A percentile compares a stretch with the other conserved stretches of the same genome.
Evolutionary conservation across 2,329 filamentous ascomycete species (phyloP).

Genomic region (Pseudogymnoascus sp.): DNA sequence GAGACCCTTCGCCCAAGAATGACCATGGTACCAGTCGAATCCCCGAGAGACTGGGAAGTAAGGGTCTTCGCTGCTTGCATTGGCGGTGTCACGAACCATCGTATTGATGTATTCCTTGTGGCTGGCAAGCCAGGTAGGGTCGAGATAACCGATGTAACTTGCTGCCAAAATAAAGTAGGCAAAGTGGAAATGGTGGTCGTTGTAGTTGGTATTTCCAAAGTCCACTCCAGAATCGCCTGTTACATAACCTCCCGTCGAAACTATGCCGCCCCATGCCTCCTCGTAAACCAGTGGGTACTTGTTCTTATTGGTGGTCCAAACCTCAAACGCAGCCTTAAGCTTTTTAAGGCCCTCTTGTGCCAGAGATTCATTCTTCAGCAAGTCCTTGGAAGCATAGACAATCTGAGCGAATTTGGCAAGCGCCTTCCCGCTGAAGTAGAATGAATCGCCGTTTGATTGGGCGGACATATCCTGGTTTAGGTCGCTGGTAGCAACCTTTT

Average conservation of each 20-base stretch:
- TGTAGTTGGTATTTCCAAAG: conserved; percentile 86
- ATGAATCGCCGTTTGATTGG: conserved; percentile 70
- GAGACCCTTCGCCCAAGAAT: conserved; percentile 83
- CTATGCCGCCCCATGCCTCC: conserved; percentile 68
- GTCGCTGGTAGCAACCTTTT: conserved; percentile 59
- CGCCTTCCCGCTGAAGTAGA: conserved; percentile 88
- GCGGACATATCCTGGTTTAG: conserved; percentile 65
- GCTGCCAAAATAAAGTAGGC: conserved; percentile 87
- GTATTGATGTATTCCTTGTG: conserved; percentile 78
- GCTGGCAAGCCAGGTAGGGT: conserved; percentile 61
- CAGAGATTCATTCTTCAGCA: conserved; percentile 50
- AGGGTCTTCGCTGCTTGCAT: conserved; percentile 60
- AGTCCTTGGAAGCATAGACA: conserved; percentile 55
- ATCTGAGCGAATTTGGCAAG: conserved; percentile 69
- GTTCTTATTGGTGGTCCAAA: conserved; percentile 61
- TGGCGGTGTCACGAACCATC: conserved; percentile 74
- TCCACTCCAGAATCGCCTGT: conserved; percentile 64
- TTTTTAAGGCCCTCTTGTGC: conserved; percentile 50
- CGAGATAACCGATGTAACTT: conserved; percentile 72
- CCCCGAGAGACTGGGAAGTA: conserved; percentile 74
- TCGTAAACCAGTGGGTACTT: conserved; percentile 59
- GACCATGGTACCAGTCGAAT: conserved; percentile 93
- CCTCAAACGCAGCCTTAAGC: conserved; percentile 58
- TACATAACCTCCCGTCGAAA: conserved; percentile 65
- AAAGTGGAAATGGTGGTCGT: conserved; percentile 68